A percentile compares a stretch with the other conserved stretches of the same genome.
Evolutionary conservation across 345 rosid genomes (phyloP).

Genomic region (Excoecaria agallocha): DNA sequence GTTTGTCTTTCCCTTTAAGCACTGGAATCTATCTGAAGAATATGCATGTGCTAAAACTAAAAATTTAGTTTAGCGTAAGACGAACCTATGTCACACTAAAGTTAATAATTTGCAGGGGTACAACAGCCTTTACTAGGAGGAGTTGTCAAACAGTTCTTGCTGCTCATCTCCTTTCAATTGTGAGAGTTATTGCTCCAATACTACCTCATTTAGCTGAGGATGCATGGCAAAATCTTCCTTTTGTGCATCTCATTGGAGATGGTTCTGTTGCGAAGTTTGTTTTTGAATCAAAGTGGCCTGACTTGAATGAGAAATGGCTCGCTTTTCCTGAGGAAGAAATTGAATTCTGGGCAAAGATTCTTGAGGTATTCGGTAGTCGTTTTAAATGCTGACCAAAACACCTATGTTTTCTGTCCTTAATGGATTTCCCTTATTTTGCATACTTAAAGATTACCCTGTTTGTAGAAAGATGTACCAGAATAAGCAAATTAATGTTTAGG

Average conservation of each 20-base stretch:
- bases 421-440: background rate
- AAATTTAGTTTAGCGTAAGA: background rate
- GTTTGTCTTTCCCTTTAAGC: background rate
- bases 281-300: constrained; percentile 87
- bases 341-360: constrained; percentile 71
- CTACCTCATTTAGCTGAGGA: constrained; percentile 97
- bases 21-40: background rate
- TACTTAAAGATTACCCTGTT: background rate
- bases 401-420: background rate
- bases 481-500: background rate
- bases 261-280: constrained; percentile 68
- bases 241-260: constrained; percentile 46
- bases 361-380: constrained; percentile 54
- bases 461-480: background rate
- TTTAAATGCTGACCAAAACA: background rate
- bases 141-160: constrained; percentile 97
- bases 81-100: background rate
- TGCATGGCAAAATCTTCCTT: constrained; percentile 96
- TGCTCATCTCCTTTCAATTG: constrained; percentile 74
- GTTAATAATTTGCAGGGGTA: constrained; percentile 59
- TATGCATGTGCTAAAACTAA: background rate
- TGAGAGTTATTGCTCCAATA: constrained; percentile 79
- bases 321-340: constrained; percentile 64
- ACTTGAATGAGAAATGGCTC: constrained; percentile 55
- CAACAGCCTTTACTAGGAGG: constrained; percentile 68